Evolutionary conservation across 1,284 basidiomycete genomes (phyloP).

Genomic region (Bjerkandera adusta): DNA sequence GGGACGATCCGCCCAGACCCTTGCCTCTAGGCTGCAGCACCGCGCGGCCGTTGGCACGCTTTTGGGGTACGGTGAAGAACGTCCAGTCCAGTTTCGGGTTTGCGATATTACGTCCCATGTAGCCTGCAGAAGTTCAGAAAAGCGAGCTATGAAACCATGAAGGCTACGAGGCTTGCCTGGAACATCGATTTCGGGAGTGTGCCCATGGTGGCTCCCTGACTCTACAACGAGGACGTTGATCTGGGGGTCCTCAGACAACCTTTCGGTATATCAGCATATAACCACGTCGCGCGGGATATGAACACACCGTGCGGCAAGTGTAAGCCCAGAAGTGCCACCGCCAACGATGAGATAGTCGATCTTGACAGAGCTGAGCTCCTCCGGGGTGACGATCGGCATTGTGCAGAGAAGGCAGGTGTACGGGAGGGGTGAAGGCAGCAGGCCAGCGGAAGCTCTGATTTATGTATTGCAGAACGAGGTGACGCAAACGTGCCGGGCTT

Average conservation of each 20-base stretch:
- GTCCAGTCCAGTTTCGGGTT: not conserved
- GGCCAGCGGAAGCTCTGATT: not conserved
- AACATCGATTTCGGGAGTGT: not conserved
- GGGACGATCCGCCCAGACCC: conserved; percentile 20
- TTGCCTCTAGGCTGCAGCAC: conserved; percentile 19
- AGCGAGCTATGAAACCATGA: not conserved
- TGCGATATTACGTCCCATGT: not conserved
- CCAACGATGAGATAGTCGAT: conserved; percentile 49
- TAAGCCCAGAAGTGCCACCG: conserved; percentile 43
- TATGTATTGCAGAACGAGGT: not conserved
- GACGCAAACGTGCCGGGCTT: not conserved
- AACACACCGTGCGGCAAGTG: conserved; percentile 35
- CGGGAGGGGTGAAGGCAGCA: not conserved
- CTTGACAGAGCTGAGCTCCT: not conserved
- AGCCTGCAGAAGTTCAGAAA: not conserved
- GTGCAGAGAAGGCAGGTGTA: too few relatives aligned
- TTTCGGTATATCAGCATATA: conserved; percentile 6
- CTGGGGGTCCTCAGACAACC: not conserved
- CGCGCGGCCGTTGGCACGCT: conserved; percentile 2
- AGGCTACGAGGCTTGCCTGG: not conserved
- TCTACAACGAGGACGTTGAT: not conserved
- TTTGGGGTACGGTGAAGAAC: not conserved
- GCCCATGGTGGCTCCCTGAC: not conserved
- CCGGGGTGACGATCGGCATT: conserved; percentile 1
- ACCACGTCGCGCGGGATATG: not conserved